Evolutionary conservation across 495 filamentous ascomycete genomes (phyloP).

Genomic region (Hypoxylon subgilvum): DNA sequence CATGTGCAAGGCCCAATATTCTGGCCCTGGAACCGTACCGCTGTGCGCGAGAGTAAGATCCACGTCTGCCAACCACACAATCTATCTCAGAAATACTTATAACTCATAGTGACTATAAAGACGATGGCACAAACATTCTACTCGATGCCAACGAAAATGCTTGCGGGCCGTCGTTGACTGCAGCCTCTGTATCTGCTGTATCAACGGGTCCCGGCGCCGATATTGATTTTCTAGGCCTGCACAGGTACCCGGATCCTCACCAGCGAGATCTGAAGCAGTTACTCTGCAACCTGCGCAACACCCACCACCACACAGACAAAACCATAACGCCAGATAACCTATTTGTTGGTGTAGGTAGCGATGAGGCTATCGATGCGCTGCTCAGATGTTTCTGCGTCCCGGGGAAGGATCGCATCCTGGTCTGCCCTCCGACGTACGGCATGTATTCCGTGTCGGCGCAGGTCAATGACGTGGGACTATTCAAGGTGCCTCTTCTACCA

Average conservation of each 20-base stretch:
- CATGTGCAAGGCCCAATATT: conserved; percentile 84
- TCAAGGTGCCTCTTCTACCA: conserved; percentile 76
- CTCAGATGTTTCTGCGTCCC: conserved; percentile 91
- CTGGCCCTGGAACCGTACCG: conserved; percentile 81
- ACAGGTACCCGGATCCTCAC: conserved; percentile 97
- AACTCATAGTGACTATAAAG: conserved; percentile 87
- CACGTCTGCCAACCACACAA: not conserved
- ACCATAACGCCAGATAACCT: conserved; percentile 80
- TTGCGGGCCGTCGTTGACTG: conserved; percentile 72
- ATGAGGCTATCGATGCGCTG: conserved; percentile 94
- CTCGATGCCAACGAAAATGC: conserved; percentile 99
- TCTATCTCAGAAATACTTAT: conserved; percentile 31
- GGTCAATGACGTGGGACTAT: conserved; percentile 86
- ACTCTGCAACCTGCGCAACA: conserved; percentile 87
- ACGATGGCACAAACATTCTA: conserved; percentile 94
- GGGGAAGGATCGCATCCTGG: conserved; percentile 85
- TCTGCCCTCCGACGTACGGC: conserved; percentile 95
- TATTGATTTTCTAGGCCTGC: conserved; percentile 77
- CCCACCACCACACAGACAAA: conserved; percentile 76
- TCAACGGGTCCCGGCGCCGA: conserved; percentile 39
- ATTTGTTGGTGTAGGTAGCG: conserved; percentile 93
- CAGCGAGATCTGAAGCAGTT: conserved; percentile 82
- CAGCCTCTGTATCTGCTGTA: conserved; percentile 33
- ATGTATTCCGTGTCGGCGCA: conserved; percentile 96
- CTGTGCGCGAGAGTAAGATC: conserved; percentile 77